These are phyloP conservation scores for Claviceps sorghi DNA, from an alignment of 2,329 filamentous ascomycete species.

Conservation along the genomic window DNA sequence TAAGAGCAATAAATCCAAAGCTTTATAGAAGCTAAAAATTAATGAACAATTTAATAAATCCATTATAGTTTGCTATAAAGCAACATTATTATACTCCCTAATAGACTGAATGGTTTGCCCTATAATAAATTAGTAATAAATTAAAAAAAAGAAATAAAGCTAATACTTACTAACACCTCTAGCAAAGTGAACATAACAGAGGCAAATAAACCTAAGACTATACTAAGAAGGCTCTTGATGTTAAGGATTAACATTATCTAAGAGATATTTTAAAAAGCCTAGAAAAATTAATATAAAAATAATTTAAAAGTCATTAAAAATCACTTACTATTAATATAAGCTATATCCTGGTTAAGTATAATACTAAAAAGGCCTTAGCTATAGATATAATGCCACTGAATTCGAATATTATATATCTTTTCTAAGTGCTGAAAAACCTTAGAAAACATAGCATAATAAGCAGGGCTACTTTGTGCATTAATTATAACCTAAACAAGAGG, in stretches of 20 bases:
- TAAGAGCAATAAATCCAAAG: neutral
- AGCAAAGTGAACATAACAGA: neutral
- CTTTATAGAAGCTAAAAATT: neutral
- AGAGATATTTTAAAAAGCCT: neutral
- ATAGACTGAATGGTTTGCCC: too few relatives aligned
- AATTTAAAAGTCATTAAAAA: neutral
- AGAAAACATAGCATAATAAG: neutral
- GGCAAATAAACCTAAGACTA: neutral
- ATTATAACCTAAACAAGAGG: neutral
- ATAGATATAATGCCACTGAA: neutral
- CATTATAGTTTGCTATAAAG: too few relatives aligned
- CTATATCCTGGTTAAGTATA: neutral
- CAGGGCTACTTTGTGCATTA: neutral
- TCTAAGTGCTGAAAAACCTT: neutral
- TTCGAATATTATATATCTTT: neutral
- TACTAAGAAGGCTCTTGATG: neutral
- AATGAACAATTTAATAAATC: neutral
- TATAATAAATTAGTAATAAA: too few relatives aligned
- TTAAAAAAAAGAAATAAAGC: too few relatives aligned
- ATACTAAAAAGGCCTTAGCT: neutral
- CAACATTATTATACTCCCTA: too few relatives aligned
- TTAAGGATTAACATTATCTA: neutral
- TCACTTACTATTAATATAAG: neutral
- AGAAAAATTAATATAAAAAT: neutral
- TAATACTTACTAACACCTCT: neutral